Evolutionary conservation across 768 basidiomycete genomes (phyloP).

Genomic region (Sarcodon aspratus): DNA sequence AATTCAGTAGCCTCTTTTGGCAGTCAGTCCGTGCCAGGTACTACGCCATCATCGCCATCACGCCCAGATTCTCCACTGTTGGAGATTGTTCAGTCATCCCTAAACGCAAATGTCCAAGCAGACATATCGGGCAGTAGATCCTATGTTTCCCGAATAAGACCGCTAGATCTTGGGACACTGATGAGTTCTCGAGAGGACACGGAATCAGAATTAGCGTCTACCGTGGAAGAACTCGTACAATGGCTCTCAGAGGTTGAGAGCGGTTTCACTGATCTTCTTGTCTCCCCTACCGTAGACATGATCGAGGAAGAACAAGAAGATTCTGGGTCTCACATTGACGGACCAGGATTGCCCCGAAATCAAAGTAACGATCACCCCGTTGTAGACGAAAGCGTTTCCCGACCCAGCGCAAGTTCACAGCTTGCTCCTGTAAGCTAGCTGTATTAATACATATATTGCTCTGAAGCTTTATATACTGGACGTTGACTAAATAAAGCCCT

Average conservation of each 20-base stretch:
- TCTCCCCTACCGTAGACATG: slow-evolving; percentile 33
- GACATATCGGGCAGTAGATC: slow-evolving; percentile 6
- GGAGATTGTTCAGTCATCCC: slow-evolving; percentile 7
- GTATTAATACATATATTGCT: no score
- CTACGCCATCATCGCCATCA: slow-evolving; percentile 8
- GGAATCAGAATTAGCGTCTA: slow-evolving; percentile 58
- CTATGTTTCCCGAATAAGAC: slow-evolving; percentile 37
- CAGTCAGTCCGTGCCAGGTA: slow-evolving; percentile 13
- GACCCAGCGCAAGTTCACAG: no score
- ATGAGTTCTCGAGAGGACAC: slow-evolving; percentile 45
- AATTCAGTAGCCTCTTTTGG: slow-evolving; percentile 20
- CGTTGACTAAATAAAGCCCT: slow-evolving; percentile 39
- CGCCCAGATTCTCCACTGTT: slow-evolving; percentile 13
- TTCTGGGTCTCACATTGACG: background rate
- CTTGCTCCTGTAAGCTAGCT: no score
- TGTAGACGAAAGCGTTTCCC: no score
- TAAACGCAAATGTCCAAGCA: slow-evolving; percentile 9
- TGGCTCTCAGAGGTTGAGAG: slow-evolving; percentile 70
- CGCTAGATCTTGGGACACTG: slow-evolving; percentile 57
- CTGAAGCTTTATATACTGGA: no score
- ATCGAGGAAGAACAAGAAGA: slow-evolving; percentile 57
- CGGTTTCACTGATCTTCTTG: slow-evolving; percentile 60
- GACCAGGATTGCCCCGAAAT: background rate
- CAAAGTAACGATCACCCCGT: no score
- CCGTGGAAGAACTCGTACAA: slow-evolving; percentile 61